A percentile compares a stretch with the other conserved stretches of the same genome.
Evolutionary conservation across 495 filamentous ascomycete genomes (phyloP).

Genomic region (Cenococcum geophilum): DNA sequence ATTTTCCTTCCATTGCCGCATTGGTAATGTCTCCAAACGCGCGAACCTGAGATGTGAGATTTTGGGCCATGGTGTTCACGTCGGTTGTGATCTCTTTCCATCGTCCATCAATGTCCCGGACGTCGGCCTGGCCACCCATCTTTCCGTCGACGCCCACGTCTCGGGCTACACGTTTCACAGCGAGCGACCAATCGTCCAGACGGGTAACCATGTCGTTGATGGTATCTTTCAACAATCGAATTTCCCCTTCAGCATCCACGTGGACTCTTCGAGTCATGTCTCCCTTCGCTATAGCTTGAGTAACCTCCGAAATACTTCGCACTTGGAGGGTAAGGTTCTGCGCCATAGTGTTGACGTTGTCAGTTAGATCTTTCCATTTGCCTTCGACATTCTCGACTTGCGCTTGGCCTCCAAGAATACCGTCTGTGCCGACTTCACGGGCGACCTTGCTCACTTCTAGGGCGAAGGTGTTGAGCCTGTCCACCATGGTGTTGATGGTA

Average conservation of each 20-base stretch:
- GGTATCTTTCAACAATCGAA: conserved; percentile 87
- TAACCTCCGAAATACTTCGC: conserved; percentile 92
- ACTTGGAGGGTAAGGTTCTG: conserved; percentile 93
- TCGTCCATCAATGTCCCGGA: conserved; percentile 84
- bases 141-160: conserved; percentile 98
- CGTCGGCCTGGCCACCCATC: conserved; percentile 96
- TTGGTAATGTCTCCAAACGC: conserved; percentile 98
- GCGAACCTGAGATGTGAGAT: conserved; percentile 93
- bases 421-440: conserved; percentile 95
- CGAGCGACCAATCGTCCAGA: conserved; percentile 91
- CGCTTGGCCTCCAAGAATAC: conserved; percentile 90
- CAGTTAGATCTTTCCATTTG: conserved; percentile 98
- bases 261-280: conserved; percentile 96
- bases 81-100: conserved; percentile 99
- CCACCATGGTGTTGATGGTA: conserved; percentile 99
- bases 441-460: conserved; percentile 99
- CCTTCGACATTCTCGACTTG: conserved; percentile 97
- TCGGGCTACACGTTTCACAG: conserved; percentile 91
- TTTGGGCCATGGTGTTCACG: conserved; percentile 98
- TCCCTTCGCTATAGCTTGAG: conserved; percentile 88
- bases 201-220: conserved; percentile 99
- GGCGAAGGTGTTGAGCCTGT: conserved; percentile 91
- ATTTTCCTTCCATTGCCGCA: conserved; percentile 92
- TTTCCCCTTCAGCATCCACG: conserved; percentile 92
- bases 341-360: conserved; percentile 94